Conservation (phyloP, 208 protist species). For the Trypanosoma grayi region DNA sequence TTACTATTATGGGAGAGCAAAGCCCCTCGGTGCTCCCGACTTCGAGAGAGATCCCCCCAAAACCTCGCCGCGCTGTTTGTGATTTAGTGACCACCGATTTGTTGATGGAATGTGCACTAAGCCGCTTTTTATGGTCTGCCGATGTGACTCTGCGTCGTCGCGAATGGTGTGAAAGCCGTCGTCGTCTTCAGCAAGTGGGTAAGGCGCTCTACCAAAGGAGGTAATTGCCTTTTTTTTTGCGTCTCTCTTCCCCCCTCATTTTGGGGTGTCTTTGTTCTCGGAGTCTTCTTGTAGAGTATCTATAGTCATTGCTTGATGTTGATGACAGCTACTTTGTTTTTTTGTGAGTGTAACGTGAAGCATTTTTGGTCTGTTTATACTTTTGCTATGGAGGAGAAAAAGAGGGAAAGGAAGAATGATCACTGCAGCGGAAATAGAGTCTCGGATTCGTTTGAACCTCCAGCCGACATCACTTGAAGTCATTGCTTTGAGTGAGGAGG, state of each 20-base stretch:
- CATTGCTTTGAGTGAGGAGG: constrained; percentile 38
- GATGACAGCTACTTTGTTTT: too few species aligned
- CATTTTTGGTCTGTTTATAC: too few species aligned
- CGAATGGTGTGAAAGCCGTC: constrained; percentile 32
- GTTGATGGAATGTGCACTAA: constrained; percentile 45
- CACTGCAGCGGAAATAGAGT: constrained; percentile 21
- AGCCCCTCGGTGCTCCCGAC: not conserved
- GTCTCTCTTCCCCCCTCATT: not conserved
- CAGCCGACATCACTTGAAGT: constrained; percentile 41
- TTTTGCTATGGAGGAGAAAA: not conserved
- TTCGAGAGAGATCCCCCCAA: not conserved
- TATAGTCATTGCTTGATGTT: too few species aligned
- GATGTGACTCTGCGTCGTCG: constrained; percentile 24
- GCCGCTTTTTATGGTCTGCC: constrained; percentile 29
- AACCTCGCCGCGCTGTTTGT: too few species aligned
- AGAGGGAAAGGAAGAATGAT: constrained; percentile 20
- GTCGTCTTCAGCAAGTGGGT: constrained; percentile 44
- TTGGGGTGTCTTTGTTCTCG: not conserved
- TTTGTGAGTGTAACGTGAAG: too few species aligned
- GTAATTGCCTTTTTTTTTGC: constrained; percentile 5
- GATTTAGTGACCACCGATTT: constrained; percentile 28
- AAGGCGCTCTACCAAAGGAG: constrained; percentile 39
- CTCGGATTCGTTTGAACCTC: constrained; percentile 38
- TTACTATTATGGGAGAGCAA: not conserved
- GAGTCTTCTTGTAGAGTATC: too few species aligned